phyloP scores from a whole-genome alignment of 2,329 filamentous ascomycete species.

The Trichoderma oligosporum region DNA sequence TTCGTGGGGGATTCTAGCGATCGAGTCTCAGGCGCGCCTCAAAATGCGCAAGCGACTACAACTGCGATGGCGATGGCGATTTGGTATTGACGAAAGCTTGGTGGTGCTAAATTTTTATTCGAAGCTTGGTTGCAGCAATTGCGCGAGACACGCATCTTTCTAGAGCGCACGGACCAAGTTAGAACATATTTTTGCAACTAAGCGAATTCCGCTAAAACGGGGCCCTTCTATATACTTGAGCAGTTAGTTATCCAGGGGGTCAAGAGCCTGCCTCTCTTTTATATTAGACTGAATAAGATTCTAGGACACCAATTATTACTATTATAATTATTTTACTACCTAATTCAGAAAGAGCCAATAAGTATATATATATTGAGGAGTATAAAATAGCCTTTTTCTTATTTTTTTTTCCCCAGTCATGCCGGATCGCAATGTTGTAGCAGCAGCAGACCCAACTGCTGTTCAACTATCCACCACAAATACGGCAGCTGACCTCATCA shows the following conservation, averaged over 20 bases:
- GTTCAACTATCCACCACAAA: conserved; percentile 25
- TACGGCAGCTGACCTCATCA: conserved; percentile 43
- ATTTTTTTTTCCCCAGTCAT: conserved; percentile 18
- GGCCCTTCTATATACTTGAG: too few relatives aligned
- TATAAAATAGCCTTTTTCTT: not conserved
- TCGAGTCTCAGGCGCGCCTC: not conserved
- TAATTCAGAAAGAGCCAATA: not conserved
- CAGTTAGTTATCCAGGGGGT: not conserved
- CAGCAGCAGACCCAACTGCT: conserved; percentile 25
- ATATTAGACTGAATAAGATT: not conserved
- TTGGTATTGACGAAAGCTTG: conserved; percentile 1
- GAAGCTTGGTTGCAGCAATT: conserved; percentile 9
- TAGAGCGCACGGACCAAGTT: conserved; percentile 23
- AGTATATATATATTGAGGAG: not conserved
- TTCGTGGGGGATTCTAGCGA: not conserved
- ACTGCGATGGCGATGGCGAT: not conserved
- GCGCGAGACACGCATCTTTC: conserved; percentile 16
- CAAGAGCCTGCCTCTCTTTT: not conserved
- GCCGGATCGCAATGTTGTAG: conserved; percentile 24
- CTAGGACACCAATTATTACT: not conserved
- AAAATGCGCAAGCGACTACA: conserved; percentile 2
- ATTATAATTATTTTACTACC: not conserved
- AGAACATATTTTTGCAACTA: conserved; percentile 10
- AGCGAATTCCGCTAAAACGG: conserved; percentile 6
- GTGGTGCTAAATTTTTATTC: conserved; percentile 3